phyloP scores from a whole-genome alignment of 345 rosid genomes.

The Bruguiera parviflora region DNA sequence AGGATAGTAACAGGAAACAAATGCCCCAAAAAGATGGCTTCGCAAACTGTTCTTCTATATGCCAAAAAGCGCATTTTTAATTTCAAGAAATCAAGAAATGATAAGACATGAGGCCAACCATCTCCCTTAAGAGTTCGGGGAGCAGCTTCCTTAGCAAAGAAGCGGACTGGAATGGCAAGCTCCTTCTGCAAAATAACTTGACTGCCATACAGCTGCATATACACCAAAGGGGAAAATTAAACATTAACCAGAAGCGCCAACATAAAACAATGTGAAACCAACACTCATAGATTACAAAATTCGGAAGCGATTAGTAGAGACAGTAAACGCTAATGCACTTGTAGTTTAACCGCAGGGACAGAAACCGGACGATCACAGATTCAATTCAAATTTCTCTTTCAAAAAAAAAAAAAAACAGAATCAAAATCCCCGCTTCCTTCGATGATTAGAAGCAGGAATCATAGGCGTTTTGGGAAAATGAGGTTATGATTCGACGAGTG shows the following conservation, averaged over 20 bases:
- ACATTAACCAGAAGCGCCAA: background rate
- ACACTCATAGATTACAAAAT: background rate
- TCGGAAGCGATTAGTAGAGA: too few species aligned
- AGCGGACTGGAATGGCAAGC: constrained; percentile 54
- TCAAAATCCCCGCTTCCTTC: background rate
- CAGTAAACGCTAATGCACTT: background rate
- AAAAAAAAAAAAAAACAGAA: background rate
- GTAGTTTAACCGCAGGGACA: background rate
- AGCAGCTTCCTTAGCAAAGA: constrained; percentile 70
- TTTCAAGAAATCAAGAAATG: too few species aligned
- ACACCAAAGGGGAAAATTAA: constrained; percentile 1
- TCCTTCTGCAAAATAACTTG: constrained; percentile 47
- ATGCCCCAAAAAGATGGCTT: too few species aligned
- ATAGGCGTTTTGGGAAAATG: background rate
- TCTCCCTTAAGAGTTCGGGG: constrained; percentile 74
- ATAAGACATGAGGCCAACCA: constrained; percentile 42
- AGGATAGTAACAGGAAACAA: too few species aligned
- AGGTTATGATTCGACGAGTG: background rate
- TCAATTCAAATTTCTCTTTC: background rate
- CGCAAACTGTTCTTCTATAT: too few species aligned
- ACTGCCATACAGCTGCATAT: constrained; percentile 52
- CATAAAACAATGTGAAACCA: background rate
- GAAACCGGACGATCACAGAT: background rate
- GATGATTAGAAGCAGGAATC: background rate
- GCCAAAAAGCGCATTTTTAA: background rate